Evolutionary conservation across 768 basidiomycete species (phyloP).

Genomic region (Lentinula guzmanii): DNA sequence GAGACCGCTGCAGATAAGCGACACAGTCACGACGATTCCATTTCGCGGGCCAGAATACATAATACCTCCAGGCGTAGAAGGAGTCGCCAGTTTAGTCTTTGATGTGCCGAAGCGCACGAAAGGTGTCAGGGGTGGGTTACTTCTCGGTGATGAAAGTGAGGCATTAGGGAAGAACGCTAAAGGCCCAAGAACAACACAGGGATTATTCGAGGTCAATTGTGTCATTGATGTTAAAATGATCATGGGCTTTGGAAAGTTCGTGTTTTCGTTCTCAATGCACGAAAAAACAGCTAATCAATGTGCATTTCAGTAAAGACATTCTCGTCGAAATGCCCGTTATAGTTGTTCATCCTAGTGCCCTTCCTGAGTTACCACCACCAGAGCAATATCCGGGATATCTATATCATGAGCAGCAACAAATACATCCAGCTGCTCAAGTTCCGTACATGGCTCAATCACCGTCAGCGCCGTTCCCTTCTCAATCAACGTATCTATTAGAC

Average conservation of each 20-base stretch:
- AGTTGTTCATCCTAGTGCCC: constrained; percentile 57
- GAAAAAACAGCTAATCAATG: constrained; percentile 1
- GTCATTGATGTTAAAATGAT: constrained; percentile 54
- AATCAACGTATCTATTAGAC: not conserved
- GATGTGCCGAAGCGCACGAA: constrained; percentile 67
- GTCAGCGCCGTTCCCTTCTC: not conserved
- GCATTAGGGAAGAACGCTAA: constrained; percentile 13
- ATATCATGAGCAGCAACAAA: not conserved
- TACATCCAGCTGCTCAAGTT: constrained; percentile 10
- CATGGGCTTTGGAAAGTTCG: constrained; percentile 71
- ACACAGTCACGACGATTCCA: constrained; percentile 60
- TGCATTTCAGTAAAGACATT: constrained; percentile 58
- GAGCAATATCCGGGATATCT: constrained; percentile 10
- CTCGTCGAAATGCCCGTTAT: constrained; percentile 56
- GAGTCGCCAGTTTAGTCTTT: constrained; percentile 73
- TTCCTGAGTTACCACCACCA: constrained; percentile 34
- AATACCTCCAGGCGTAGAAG: constrained; percentile 68
- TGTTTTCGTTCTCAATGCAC: constrained; percentile 6
- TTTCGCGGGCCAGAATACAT: constrained; percentile 74
- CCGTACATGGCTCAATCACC: constrained; percentile 9
- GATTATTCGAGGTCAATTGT: constrained; percentile 67
- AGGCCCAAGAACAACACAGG: constrained; percentile 30
- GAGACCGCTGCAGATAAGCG: constrained; percentile 56
- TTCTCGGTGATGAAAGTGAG: constrained; percentile 45
- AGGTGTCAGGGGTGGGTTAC: constrained; percentile 56